Percentiles rank a stretch among this genome's conserved stretches.
Conservation (phyloP, 176 grass and related monocot species). For the Poa annua region DNA sequence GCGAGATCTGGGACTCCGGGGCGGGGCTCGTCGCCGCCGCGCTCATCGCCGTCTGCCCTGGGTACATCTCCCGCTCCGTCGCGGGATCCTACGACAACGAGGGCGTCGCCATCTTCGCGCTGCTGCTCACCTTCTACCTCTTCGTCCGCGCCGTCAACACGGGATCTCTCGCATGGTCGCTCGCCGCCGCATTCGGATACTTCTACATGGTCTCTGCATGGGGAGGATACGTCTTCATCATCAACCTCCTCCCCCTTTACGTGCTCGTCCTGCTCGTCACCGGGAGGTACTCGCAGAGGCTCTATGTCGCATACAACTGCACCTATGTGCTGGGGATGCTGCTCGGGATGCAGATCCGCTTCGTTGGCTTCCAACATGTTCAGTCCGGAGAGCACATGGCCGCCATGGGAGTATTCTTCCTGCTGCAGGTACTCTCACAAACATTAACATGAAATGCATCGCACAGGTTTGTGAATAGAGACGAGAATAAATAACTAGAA, state of each 20-base stretch:
- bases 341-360: constrained; percentile 98
- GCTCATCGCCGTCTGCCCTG: constrained; percentile 91
- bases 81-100: constrained; percentile 94
- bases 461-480: not conserved
- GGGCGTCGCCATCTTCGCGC: constrained; percentile 93
- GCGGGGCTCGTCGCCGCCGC: constrained; percentile 82
- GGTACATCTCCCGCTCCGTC: constrained; percentile 97
- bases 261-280: constrained; percentile 92
- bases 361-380: constrained; percentile 97
- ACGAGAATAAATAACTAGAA: not conserved
- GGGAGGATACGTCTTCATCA: constrained; percentile 99
- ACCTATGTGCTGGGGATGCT: constrained; percentile 93
- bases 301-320: constrained; percentile 97
- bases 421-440: constrained; percentile 66
- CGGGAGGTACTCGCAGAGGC: constrained; percentile 93
- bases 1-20: constrained; percentile 98
- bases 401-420: constrained; percentile 94
- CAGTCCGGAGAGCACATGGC: constrained; percentile 99
- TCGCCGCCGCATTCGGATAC: constrained; percentile 89
- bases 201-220: constrained; percentile 99
- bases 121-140: constrained; percentile 97
- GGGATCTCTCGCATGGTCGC: constrained; percentile 82
- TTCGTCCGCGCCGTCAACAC: constrained; percentile 98
- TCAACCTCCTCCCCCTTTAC: constrained; percentile 93
- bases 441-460: not conserved